Base-by-base conservation (phyloP, 2,329 filamentous ascomycete genomes). In the Leptosphaerulina australis region DNA sequence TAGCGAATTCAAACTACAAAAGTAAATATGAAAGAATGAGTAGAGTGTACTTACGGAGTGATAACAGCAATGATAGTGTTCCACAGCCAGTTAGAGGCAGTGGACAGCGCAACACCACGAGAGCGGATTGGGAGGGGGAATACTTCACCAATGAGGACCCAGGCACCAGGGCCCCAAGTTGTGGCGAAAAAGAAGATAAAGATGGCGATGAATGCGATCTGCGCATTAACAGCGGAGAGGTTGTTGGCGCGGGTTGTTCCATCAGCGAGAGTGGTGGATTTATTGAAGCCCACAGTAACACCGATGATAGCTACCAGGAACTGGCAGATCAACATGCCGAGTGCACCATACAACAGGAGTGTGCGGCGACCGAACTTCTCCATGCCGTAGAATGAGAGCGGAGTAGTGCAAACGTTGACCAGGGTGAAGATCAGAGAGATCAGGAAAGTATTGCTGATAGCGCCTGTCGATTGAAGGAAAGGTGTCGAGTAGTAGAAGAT, bases 181-280 rank as follows among this genome's bases (percentile, higher is more conserved):
- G 84, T 81, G 8, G 87, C 87, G 67, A 90, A 90, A 78, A 89
- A 89, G 74, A 88, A 88, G 45, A 90, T 87, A 73, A 87, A 88
- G 66, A 88, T 74, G 63, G 84, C 87, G 33, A 73, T 63, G 52
- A 73, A 72, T 6, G 70, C 63, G 34, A 73, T 69, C 36, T 63
- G 53, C 8, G 68, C 61, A 10, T 56, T 20, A 62, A 33, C 17
- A 50, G 35, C 54, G 15, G 53, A 65, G 4, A 49, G 36, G 28
- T 53, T 53, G 44, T 44, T 53, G 28, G 50, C 50, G 4, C 34
- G 28, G 18, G 44, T 48, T 12, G 33, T 29, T 8, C 50, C 50
- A 9, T 53, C 50, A 43, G 49, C 30, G 11, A 52, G 62, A 11
- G 50, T 53, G 28, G 49, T 50, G 10, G 48, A 53, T 8, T 62